Evolutionary conservation across 2,329 filamentous ascomycete species (phyloP).

Genomic region (Metarhizium rileyi): DNA sequence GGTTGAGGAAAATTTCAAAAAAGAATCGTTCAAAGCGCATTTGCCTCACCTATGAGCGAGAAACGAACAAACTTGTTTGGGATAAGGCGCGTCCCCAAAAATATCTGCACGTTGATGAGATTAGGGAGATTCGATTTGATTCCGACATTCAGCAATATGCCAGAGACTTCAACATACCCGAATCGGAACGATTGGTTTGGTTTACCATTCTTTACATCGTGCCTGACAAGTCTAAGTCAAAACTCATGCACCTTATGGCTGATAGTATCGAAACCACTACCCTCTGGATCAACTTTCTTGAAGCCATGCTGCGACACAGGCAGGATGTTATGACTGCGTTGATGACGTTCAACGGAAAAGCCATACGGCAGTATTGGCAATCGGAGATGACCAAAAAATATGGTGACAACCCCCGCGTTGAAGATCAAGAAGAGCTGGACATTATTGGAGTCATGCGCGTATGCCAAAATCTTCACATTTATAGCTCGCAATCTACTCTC

Average conservation of each 20-base stretch:
- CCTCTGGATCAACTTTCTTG: constrained; percentile 75
- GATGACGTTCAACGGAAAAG: constrained; percentile 74
- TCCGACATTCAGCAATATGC: constrained; percentile 82
- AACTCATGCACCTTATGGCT: constrained; percentile 81
- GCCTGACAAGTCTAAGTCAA: constrained; percentile 69
- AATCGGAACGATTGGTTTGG: constrained; percentile 61
- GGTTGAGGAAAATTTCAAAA: constrained; percentile 75
- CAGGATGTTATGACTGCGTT: constrained; percentile 86
- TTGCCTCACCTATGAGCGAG: constrained; percentile 62
- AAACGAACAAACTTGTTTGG: constrained; percentile 82
- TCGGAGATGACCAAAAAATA: constrained; percentile 68
- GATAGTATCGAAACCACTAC: constrained; percentile 61
- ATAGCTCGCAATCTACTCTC: constrained; percentile 68
- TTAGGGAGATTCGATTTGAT: constrained; percentile 79
- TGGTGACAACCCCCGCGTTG: constrained; percentile 36
- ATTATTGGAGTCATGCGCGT: constrained; percentile 71
- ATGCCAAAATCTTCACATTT: constrained; percentile 85
- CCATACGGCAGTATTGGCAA: constrained; percentile 76
- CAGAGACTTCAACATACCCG: constrained; percentile 65
- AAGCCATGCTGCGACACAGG: constrained; percentile 74
- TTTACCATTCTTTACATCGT: constrained; percentile 85
- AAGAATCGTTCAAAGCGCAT: constrained; percentile 68
- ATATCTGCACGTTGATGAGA: constrained; percentile 88
- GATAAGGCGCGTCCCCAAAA: constrained; percentile 70
- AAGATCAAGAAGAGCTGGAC: constrained; percentile 62